Base-by-base conservation (phyloP, 2,329 filamentous ascomycete species). In the Xylaria sp. region DNA sequence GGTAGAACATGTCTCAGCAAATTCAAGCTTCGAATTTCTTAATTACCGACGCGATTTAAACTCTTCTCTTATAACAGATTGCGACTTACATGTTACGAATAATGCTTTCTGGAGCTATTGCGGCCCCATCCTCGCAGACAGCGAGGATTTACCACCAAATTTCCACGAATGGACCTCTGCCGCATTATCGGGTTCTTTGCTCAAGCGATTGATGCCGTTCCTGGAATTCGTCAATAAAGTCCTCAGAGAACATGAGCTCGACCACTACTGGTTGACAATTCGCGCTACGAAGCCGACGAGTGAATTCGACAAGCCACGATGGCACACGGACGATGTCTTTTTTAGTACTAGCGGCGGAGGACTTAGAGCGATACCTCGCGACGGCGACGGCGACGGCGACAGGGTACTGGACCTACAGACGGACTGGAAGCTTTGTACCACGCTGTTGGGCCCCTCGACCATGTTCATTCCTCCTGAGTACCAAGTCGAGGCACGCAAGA, bases 261-360 rank as follows among this genome's bases (percentile, higher is more conserved):
- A 76, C 3, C 75, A 84, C 72, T 86, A 85, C 71, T 84, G 84
- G 78, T 71, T 86, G 13, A 85, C 83, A 0, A 79, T 86, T 62
- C 82, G 84, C 54, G 83, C 83, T 58, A 83, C 82, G 0, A 80
- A 74, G 49, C 77, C 81, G 0, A 83, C 81, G 0, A 53, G 71
- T 38, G 82, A 84, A 31, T 86, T 80, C 72, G 80, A 86, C 69
- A 75, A 70, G 10, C 81, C 82, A 0, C 76, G 84, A 56, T 86
- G 84, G 84, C 84, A 86, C 67, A 82, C 82, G 0, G 84, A 86
- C 68, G 83, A 86, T 64, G 74, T 83, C 17, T 85, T 86, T 74
- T 86, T 81, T 68, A 67, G 67, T 57, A 58, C 66, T 26, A 64
- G 59, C 6, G 68, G 66, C 4, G 72, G 73, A 11, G 64, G 65